Evolutionary conservation across 2,329 filamentous ascomycete genomes (phyloP).

Genomic region (Magnaporthiopsis incrustans): DNA sequence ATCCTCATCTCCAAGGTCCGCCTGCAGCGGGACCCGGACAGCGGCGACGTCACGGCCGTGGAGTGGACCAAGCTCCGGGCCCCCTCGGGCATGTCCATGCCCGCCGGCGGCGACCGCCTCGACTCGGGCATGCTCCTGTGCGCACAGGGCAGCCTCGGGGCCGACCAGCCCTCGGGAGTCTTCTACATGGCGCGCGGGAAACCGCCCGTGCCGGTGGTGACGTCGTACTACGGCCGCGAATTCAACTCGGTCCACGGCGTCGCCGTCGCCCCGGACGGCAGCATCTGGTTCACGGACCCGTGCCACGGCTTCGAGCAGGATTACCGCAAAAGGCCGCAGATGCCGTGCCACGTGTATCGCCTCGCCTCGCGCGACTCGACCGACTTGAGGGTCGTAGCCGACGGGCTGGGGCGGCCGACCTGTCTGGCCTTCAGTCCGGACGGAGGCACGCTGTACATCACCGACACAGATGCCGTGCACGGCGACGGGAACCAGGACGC

Average conservation of each 20-base stretch:
- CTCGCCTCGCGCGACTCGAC: constrained; percentile 28
- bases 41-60: constrained; percentile 21
- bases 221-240: constrained; percentile 33
- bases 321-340: constrained; percentile 32
- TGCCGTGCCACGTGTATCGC: constrained; percentile 41
- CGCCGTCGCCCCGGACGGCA: constrained; percentile 27
- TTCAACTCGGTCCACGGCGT: constrained; percentile 41
- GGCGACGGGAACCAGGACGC: constrained; percentile 21
- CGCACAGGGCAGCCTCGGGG: constrained; percentile 15
- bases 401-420: constrained; percentile 35
- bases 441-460: constrained; percentile 32
- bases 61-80: constrained; percentile 34
- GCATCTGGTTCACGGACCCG: constrained; percentile 43
- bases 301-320: constrained; percentile 34
- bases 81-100: constrained; percentile 35
- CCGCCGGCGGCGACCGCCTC: constrained; percentile 56
- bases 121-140: constrained; percentile 33
- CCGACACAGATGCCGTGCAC: constrained; percentile 26
- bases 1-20: constrained; percentile 37
- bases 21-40: constrained; percentile 18
- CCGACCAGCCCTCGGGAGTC: constrained; percentile 26
- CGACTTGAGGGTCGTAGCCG: constrained; percentile 37
- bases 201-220: constrained; percentile 27
- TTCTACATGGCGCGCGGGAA: constrained; percentile 24
- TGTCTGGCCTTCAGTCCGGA: constrained; percentile 31